Base-by-base conservation (phyloP, 768 basidiomycete genomes). In the Vararia minispora region DNA sequence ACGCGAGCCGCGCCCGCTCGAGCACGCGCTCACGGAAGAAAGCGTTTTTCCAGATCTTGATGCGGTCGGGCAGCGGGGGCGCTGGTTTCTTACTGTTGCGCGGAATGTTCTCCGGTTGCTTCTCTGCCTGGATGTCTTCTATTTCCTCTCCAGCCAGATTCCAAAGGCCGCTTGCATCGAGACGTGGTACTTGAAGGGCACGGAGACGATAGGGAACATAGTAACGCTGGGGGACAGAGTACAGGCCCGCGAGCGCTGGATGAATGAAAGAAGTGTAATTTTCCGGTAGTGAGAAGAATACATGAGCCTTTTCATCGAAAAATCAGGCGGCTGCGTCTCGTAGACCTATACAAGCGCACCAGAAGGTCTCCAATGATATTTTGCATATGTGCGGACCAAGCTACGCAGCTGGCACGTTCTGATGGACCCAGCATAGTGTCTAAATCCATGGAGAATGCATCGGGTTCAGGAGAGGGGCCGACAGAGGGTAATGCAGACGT, bases 81-180 rank as follows among this genome's bases (percentile, higher is more conserved):
- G 43, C 45, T 52, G 41, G 42, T 52, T 41, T 55, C 54, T 41
- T 44, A 45, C 41, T 45, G 53, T 22, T 46, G n/a, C n/a, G n/a
- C n/a, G n/a, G n/a, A n/a, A n/a, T n/a, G n/a, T n/a, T n/a, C n/a
- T n/a, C n/a, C n/a, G n/a, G n/a, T n/a, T n/a, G n/a, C n/a, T n/a
- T n/a, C n/a, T n/a, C 52, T 35, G 61, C 62, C 44, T 72, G 69
- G 23, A 67, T 58, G 41, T 68, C 56, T 41, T 67, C 64, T 26
- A 66, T 60, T 28, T 65, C 62, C 3, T 51, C 49, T 1, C 52
- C 57, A 10, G 63, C 56, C 5, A 61, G 43, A 47, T 56, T 62
- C 83, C 84, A 86, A 17, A 87, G 52, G 8, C 75, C 80, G 20
- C 68, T 68, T 6, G 67, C 67, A 52, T 80, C 72, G 25, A 89